phyloP scores from a whole-genome alignment of 148 eudicot genomes.

The Selenicereus undatus region DNA sequence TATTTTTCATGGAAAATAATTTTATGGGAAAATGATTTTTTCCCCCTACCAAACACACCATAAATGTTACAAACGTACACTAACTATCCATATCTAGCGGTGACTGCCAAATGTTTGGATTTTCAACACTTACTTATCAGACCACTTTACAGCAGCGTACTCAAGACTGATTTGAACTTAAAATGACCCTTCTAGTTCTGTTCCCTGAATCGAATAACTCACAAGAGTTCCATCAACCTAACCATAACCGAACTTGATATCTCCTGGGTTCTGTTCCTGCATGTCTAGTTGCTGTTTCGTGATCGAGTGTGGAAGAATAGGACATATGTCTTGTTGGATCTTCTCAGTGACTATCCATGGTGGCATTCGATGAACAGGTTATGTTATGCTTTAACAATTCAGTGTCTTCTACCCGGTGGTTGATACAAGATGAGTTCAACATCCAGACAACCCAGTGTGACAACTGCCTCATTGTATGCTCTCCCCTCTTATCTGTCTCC shows the following conservation, averaged over 20 bases:
- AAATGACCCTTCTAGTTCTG: too few species aligned
- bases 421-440: constrained; percentile 49
- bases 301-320: too few species aligned
- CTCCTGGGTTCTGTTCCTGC: too few species aligned
- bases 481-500: constrained; percentile 12
- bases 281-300: too few species aligned
- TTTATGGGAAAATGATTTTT: too few species aligned
- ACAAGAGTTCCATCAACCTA: not conserved
- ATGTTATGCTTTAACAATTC: constrained; percentile 38
- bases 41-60: too few species aligned
- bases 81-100: not conserved
- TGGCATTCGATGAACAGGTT: constrained; percentile 22
- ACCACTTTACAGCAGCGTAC: not conserved
- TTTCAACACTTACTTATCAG: not conserved
- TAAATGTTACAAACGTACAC: not conserved
- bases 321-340: not conserved
- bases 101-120: too few species aligned
- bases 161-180: too few species aligned
- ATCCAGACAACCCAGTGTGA: constrained; percentile 47
- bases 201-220: too few species aligned
- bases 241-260: not conserved
- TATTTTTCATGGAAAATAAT: too few species aligned
- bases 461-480: constrained; percentile 51
- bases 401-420: constrained; percentile 44
- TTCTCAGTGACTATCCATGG: not conserved